Evolutionary conservation across 352 stramenopile genomes (phyloP).

Genomic region (Phytophthora citricola): DNA sequence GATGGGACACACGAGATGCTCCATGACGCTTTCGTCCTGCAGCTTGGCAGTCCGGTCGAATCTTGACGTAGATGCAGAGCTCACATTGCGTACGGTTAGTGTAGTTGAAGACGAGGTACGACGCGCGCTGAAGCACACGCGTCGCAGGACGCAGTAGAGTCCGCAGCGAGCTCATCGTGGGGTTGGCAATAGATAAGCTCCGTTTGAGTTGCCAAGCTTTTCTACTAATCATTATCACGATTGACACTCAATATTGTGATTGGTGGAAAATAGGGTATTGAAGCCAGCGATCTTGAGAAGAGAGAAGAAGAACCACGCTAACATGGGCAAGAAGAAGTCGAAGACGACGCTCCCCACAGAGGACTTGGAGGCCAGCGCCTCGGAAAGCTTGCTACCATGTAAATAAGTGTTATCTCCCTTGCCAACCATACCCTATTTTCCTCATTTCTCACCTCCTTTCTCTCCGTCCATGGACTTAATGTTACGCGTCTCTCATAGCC

Average conservation of each 20-base stretch:
- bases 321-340: constrained; percentile 70
- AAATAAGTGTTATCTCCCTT: constrained; percentile 1
- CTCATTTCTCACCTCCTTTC: not conserved
- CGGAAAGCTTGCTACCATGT: constrained; percentile 63
- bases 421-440: constrained; percentile 10
- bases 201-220: constrained; percentile 1
- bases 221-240: constrained; percentile 22
- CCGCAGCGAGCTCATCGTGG: constrained; percentile 23
- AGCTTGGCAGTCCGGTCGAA: constrained; percentile 41
- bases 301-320: constrained; percentile 19
- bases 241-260: not conserved
- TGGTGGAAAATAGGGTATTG: constrained; percentile 37
- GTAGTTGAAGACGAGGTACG: constrained; percentile 1
- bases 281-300: constrained; percentile 42
- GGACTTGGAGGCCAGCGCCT: constrained; percentile 45
- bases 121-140: constrained; percentile 8
- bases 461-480: constrained; percentile 16
- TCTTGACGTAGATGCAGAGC: constrained; percentile 11
- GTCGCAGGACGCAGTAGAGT: constrained; percentile 17
- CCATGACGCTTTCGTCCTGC: constrained; percentile 71
- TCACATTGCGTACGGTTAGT: constrained; percentile 8
- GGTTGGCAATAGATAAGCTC: constrained; percentile 5
- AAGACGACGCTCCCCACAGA: constrained; percentile 57
- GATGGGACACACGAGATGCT: constrained; percentile 86
- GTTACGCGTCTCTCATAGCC: constrained; percentile 14